These are phyloP conservation scores for Pichia occidentalis DNA, from an alignment of 805 yeast genomes.

Conservation along the genomic window DNA sequence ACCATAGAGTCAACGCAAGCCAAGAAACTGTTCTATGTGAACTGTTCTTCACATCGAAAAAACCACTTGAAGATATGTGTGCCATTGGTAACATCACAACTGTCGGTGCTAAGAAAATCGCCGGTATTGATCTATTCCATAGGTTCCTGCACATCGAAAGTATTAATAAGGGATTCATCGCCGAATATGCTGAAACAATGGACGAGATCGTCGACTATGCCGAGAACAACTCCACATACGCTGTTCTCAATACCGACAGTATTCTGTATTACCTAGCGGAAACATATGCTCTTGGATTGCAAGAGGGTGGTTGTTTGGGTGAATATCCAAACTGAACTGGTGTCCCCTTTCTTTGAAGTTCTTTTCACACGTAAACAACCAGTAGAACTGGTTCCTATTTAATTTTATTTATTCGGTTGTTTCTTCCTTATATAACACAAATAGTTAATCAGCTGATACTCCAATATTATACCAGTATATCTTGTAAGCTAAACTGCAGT, in stretches of 20 bases:
- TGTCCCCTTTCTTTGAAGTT: too few relatives aligned
- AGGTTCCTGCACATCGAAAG: constrained; percentile 33
- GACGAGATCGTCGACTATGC: constrained; percentile 33
- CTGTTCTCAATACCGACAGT: constrained; percentile 32
- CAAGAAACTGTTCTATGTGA: constrained; percentile 39
- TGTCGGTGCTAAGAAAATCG: constrained; percentile 28
- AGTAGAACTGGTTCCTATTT: too few relatives aligned
- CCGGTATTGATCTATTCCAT: constrained; percentile 33
- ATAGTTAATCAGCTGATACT: too few relatives aligned
- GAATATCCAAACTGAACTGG: too few relatives aligned
- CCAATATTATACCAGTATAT: too few relatives aligned
- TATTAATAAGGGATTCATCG: constrained; percentile 29
- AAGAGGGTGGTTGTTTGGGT: constrained; percentile 27
- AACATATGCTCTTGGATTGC: constrained; percentile 26
- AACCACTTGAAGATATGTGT: constrained; percentile 30
- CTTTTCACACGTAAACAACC: too few relatives aligned
- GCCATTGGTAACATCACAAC: constrained; percentile 30
- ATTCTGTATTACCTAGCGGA: constrained; percentile 30
- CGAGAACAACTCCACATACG: constrained; percentile 26
- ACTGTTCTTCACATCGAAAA: constrained; percentile 30
- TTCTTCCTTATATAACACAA: too few relatives aligned
- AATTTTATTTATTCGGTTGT: too few relatives aligned
- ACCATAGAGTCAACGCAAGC: constrained; percentile 32
- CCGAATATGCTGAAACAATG: constrained; percentile 32
- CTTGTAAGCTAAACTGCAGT: too few relatives aligned